Evolutionary conservation across 2,329 filamentous ascomycete species (phyloP), one percentile per base, ranked within the genome.

Genomic region (Fusarium nodosum): DNA sequence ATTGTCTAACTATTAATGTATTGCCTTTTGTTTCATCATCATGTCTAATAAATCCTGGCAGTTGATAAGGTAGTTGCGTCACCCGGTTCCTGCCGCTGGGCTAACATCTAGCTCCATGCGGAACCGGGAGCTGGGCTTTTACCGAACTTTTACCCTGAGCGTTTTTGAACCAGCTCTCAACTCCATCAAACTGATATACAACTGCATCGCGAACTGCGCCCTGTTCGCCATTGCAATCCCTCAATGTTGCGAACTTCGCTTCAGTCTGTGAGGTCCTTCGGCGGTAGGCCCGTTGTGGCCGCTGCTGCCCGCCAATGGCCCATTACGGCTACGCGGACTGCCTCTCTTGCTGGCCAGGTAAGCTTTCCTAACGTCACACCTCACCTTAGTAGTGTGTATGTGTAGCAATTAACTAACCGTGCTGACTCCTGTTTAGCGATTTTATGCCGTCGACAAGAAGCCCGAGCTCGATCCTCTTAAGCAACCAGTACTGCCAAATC

Each of bases 241-340:
- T 84, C 84, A 52, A 91, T 91, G 88, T 86, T 91, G 86, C 88
- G 88, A 84, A 87, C 87, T 80, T 90, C 88, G 81, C 82, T 90
- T 83, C 87, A 85, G 83, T 88, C 88, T 79, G 86, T 86, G 78
- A 87, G 84, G 84, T 83, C 84, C 76, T 81, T 89, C 79, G 82
- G 85, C 81, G 81, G 82, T 79, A 85, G 82, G 82, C 82, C 86
- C 76, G 75, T 82, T 78, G 82, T 82, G 79, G 82, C 85, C 75
- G 80, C 82, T 77, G 82, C 82, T 73, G 81, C 81, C 79, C 86
- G 84, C 79, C 87, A 89, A 88, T 89, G 87, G 87, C 85, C 86
- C 61, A 69, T 78, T 71, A 75, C 76, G 64, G 75, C 75, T 56
- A 75, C 79, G 71, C 76, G 76, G 75, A 78, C 72, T 71, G 75